Evolutionary conservation across 495 filamentous ascomycete species (phyloP), one percentile per base, ranked within the genome.

Genomic region (Achaetomiella virescens): DNA sequence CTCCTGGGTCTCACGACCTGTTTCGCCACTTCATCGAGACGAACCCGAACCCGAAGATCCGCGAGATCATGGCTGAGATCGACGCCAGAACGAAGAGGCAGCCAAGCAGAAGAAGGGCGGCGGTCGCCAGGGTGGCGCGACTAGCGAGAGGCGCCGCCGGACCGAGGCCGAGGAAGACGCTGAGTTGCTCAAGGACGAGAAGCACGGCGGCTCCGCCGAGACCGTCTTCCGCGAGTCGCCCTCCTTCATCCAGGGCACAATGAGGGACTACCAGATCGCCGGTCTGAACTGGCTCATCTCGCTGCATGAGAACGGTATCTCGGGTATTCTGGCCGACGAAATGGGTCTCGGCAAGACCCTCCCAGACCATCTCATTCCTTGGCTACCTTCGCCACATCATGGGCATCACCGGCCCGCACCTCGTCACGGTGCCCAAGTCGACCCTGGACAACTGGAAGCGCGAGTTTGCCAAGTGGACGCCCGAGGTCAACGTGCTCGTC

Each of bases 21-120:
- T 99, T 99, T 77, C 88, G 95, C 57, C 95, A 99, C 72, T 99
- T 99, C 71, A 99, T 99, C 74, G 91, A 97, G 65, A 87, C 91
- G 18, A 99, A 95, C 66, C 93, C 91, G 2, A 89, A 97, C 61
- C 91, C 91, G 0, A 84, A 84, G 36, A 90, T 97, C 66, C 86
- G 92, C 61, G 86, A 92, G 41, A 88, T 97, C 51, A 90, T 97
- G 78, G 80, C 80, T 10, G 89, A 97, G 69, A 97, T 97, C 63
- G 91, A 97, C 68, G 85, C 22, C 90, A 96, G 67, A 91, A 97
- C 69, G 86, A 82, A 17, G 89, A 95, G 60, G 83, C 84, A 38
- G 76, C 72, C 18, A 88, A 80, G 63, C 75, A 77, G 11, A 88
- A 85, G 69, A 89, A 88, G 63, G 86, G 83, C 31, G 80, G 84